Base-by-base conservation (phyloP, 345 rosid genomes). In the Hibiscus mutabilis region DNA sequence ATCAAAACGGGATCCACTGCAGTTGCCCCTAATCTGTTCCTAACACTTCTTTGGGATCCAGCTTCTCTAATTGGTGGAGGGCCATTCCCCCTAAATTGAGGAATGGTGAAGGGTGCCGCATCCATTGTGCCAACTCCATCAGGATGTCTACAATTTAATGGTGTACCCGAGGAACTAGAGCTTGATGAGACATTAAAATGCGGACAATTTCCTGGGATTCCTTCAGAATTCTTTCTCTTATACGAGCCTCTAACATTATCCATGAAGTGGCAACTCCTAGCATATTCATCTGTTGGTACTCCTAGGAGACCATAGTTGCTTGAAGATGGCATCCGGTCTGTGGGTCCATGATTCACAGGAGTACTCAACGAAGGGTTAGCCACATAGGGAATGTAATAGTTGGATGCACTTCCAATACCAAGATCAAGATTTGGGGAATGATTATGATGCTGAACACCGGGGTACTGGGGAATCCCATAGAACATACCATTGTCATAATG, bases 191-290 rank as follows among this genome's bases (percentile, higher is more conserved):
- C 75, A 81, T 80, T 83, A 57, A 65, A 76, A 78, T 78, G 78
- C 68, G 82, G 92, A 71, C 78, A 77, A 83, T 73, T 69, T 73
- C 81, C 90, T 1, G 80, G 83, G 57, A 81, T n/a, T 21, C 77
- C 86, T 76, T 88, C 91, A 21, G 85, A 73, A 52, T 80, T 88
- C 79, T 92, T 92, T 81, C 90, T 87, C 82, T 90, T 90, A 79
- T 75, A 90, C 44, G 87, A 60, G 42, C 84, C 86, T 79, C 88
- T 85, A 27, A 77, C 77, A 66, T 79, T 74, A 69, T 86, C 91
- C 85, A 86, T 76, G 66, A 78, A 83, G 66, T 79, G 83, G 18
- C 60, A 69, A 59, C 74, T 82, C 72, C 83, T 82, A 59, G 87
- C 91, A 74, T 84, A 78, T 31, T 86, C 92, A 68, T 80, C 87